Evolutionary conservation across 2,329 filamentous ascomycete genomes (phyloP).

Genomic region (Penicillium crustosum): DNA sequence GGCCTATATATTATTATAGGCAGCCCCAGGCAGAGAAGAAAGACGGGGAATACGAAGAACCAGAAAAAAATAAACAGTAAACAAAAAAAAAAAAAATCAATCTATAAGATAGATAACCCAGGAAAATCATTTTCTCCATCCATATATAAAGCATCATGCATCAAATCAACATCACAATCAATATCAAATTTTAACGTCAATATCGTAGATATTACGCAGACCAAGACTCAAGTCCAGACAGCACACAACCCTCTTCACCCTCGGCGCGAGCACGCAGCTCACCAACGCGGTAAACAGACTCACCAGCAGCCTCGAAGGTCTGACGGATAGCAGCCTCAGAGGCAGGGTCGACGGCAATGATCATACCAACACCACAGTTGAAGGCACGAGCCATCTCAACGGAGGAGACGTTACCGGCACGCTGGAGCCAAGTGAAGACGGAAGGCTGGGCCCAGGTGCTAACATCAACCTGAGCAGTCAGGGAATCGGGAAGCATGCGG

Average conservation of each 20-base stretch:
- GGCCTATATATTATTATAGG: not conserved
- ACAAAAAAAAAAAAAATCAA: conserved; percentile 9
- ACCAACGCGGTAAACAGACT: conserved; percentile 76
- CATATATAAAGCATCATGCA: conserved; percentile 11
- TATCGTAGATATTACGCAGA: conserved; percentile 21
- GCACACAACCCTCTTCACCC: conserved; percentile 59
- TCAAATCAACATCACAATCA: conserved; percentile 9
- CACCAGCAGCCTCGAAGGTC: conserved; percentile 65
- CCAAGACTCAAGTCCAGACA: conserved; percentile 60
- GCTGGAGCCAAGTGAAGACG: conserved; percentile 86
- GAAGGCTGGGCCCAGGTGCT: conserved; percentile 70
- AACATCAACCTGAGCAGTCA: conserved; percentile 80
- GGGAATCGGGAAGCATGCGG: conserved; percentile 77
- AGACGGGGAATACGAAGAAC: conserved; percentile 7
- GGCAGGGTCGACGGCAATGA: conserved; percentile 67
- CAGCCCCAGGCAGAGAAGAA: not conserved
- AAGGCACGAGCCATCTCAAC: conserved; percentile 88
- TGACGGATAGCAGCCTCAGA: conserved; percentile 34
- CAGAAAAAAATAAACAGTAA: conserved; percentile 6
- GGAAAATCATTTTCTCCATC: conserved; percentile 9
- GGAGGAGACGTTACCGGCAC: conserved; percentile 65
- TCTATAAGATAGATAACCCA: conserved; percentile 9
- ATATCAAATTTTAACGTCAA: conserved; percentile 4
- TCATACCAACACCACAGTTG: conserved; percentile 95
- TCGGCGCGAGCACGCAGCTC: conserved; percentile 60